Percentiles rank a stretch among this genome's conserved stretches.
Conservation (phyloP, 331 rosid genomes). For the Arachis monticola region DNA sequence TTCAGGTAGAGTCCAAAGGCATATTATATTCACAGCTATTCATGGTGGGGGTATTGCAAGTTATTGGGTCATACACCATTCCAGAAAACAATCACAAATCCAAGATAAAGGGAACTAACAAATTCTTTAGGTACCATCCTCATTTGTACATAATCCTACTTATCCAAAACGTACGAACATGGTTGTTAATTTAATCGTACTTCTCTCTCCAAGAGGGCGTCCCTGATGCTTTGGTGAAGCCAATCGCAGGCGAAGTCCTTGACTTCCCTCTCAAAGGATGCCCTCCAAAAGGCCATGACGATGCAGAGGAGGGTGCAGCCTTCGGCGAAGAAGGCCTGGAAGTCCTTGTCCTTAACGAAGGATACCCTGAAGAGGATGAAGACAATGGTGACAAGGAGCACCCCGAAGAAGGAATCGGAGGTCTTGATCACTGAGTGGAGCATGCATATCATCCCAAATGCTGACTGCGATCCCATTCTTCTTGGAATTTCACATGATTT, state of each 20-base stretch:
- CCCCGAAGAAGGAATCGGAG: slow-evolving; percentile 89
- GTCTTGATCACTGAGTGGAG: slow-evolving; percentile 55
- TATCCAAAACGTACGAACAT: too few species aligned
- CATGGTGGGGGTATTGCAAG: too few species aligned
- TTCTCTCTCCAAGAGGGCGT: slow-evolving; percentile 85
- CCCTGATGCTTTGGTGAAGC: slow-evolving; percentile 86
- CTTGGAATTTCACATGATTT: not conserved
- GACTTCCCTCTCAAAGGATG: slow-evolving; percentile 77
- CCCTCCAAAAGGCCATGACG: slow-evolving; percentile 85
- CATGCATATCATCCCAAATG: not conserved
- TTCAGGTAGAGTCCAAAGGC: too few species aligned
- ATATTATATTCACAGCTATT: too few species aligned
- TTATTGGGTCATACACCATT: too few species aligned
- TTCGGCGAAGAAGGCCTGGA: slow-evolving; percentile 82
- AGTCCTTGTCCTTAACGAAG: slow-evolving; percentile 75
- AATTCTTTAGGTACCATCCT: not conserved
- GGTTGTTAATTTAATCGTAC: slow-evolving; percentile 57
- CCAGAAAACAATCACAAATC: slow-evolving; percentile 9
- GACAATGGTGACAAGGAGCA: slow-evolving; percentile 79
- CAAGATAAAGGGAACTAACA: not conserved
- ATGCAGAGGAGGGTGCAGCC: slow-evolving; percentile 75
- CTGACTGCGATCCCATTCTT: not conserved
- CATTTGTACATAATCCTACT: not conserved
- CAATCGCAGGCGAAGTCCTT: slow-evolving; percentile 95
- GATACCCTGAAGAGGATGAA: slow-evolving; percentile 87